Evolutionary conservation across 257 asterid genomes (phyloP), one percentile per base, ranked within the genome.

Genomic region (Gentiana macrophylla): DNA sequence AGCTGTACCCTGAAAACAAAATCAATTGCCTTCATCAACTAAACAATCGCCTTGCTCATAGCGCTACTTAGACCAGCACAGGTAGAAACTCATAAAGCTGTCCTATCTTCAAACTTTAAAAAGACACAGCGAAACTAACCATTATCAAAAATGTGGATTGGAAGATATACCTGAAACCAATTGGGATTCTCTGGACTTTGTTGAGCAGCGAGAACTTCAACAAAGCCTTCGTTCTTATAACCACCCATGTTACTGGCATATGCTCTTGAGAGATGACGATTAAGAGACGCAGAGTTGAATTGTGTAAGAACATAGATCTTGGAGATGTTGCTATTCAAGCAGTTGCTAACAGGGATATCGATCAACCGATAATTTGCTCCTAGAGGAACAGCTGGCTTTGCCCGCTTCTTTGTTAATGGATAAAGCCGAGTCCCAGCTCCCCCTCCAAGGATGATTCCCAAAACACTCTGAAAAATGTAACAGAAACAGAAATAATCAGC

Each of bases 181-280:
- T 89, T 82, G 60, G 97, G 97, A 60, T 89, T 89, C 65, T 89
- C 95, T 2, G 97, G 97, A 77, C 97, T 86, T 61, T 89, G 97
- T 65, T 89, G 97, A 72, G 97, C 97, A 6, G 97, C 97, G 75
- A 89, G 97, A 71, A 90, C 97, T 72, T 89, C 97, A 66, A 89
- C 97, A 62, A 89, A 89, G 35, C 95, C 97, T 68, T 89, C 95
- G 53, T 82, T 84, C 70, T 86, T 86, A 68, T 86, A 84, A 15
- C 97, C 93, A 0, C 90, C 95, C 97, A 86, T 78, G 62, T 83
- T 89, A 69, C 90, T 86, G 1, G 97, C 91, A 61, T 90, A 90
- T 55, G 96, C 96, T 69, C 96, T 74, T 33, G 96, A 90, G 67
- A 86, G 84, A 70, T 90, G 98, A 43, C 98, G 94, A 69, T 90